Evolutionary conservation across 495 filamentous ascomycete genomes (phyloP).

Genomic region (Sporormia fimetaria): DNA sequence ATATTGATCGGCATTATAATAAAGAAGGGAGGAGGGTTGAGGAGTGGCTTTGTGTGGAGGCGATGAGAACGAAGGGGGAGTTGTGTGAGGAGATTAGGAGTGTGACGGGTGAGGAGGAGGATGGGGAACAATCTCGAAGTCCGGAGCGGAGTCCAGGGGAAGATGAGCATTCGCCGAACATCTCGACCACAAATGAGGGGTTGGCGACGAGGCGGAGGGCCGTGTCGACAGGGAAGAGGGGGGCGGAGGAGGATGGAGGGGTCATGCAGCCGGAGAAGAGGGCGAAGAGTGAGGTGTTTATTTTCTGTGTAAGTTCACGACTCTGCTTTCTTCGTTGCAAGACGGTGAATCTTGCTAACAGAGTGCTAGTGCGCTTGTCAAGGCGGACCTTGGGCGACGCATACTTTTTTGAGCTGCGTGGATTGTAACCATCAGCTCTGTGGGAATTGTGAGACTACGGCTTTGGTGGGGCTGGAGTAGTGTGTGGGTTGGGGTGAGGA

Average conservation of each 20-base stretch:
- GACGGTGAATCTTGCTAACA: neutral
- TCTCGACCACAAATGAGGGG: too few relatives aligned
- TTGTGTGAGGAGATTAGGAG: conserved; percentile 15
- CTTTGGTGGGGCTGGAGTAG: too few relatives aligned
- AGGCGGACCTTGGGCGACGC: conserved; percentile 2
- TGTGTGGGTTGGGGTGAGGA: too few relatives aligned
- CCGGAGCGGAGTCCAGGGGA: neutral
- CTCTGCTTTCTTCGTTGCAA: neutral
- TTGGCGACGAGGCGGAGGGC: too few relatives aligned
- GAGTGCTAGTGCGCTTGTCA: conserved; percentile 7
- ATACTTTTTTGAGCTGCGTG: conserved; percentile 3
- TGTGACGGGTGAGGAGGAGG: conserved; percentile 16
- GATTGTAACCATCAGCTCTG: conserved; percentile 5
- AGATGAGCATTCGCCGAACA: neutral
- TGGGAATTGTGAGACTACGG: neutral
- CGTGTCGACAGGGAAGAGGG: neutral
- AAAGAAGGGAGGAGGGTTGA: conserved; percentile 38
- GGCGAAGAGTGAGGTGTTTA: conserved; percentile 1
- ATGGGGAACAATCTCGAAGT: neutral
- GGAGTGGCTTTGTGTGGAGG: conserved; percentile 37
- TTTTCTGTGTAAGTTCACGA: conserved; percentile 8
- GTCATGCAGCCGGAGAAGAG: neutral
- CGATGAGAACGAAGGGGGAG: conserved; percentile 27
- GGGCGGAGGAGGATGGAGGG: neutral
- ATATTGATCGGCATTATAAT: conserved; percentile 74